Percentiles rank a stretch among this genome's conserved stretches.
These are phyloP conservation scores for Metschnikowia vanudenii DNA, from an alignment of 805 yeast genomes.

Conservation along the genomic window DNA sequence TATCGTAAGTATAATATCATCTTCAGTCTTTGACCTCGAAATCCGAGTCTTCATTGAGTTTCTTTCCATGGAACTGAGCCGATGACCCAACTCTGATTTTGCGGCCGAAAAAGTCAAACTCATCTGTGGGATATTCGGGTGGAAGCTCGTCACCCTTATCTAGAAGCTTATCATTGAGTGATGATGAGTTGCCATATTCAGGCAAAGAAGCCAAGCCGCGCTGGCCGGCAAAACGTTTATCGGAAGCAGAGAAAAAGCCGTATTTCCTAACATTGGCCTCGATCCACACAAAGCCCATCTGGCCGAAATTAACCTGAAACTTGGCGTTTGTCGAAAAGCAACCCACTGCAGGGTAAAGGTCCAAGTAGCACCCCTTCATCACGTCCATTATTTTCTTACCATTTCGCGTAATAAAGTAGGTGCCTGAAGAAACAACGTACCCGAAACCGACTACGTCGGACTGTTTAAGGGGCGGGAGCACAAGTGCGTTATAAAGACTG, in stretches of 20 bases:
- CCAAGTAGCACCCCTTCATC: constrained; percentile 47
- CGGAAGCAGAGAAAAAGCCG: constrained; percentile 53
- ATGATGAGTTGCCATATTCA: constrained; percentile 29
- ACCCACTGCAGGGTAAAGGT: constrained; percentile 55
- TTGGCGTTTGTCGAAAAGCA: constrained; percentile 44
- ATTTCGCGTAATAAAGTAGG: constrained; percentile 53
- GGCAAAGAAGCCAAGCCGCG: constrained; percentile 41
- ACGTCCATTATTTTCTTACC: constrained; percentile 54
- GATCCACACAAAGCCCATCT: constrained; percentile 47
- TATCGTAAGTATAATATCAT: background rate
- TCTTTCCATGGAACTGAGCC: constrained; percentile 17
- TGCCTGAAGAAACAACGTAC: constrained; percentile 46
- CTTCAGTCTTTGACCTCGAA: constrained; percentile 11
- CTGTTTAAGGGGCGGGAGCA: constrained; percentile 50
- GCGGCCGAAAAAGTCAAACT: constrained; percentile 60
- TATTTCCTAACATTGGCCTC: constrained; percentile 53
- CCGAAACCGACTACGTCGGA: constrained; percentile 60
- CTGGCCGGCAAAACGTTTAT: constrained; percentile 37
- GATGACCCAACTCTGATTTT: constrained; percentile 30
- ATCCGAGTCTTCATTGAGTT: constrained; percentile 14
- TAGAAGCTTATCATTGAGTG: constrained; percentile 48
- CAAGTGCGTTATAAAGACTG: constrained; percentile 43
- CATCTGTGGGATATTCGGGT: constrained; percentile 65
- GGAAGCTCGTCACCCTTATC: constrained; percentile 75
- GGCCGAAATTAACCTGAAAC: constrained; percentile 44